phyloP scores from a whole-genome alignment of 1,139 yeast species.

The Geotrichum cucujoidarum region DNA sequence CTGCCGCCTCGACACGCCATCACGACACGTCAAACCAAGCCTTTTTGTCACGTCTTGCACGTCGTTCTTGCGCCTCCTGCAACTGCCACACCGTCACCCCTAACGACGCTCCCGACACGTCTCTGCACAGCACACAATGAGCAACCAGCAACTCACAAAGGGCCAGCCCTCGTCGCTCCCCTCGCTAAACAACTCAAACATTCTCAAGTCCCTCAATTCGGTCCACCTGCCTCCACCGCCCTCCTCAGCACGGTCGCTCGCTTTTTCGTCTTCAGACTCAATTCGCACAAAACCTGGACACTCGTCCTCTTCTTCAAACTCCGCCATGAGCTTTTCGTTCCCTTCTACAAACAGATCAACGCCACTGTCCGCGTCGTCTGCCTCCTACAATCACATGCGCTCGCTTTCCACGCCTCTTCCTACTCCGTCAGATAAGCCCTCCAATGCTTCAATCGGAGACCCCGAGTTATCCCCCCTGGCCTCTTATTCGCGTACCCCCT shows the following conservation, averaged over 20 bases:
- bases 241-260: conserved; percentile 26
- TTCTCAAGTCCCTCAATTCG: conserved; percentile 42
- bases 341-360: conserved; percentile 2
- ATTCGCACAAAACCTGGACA: background rate
- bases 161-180: conserved; percentile 7
- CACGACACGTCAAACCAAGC: background rate
- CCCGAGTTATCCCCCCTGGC: conserved; percentile 3
- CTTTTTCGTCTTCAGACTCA: background rate
- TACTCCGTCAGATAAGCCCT: background rate
- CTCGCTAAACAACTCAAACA: conserved; percentile 32
- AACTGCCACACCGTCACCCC: background rate
- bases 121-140: background rate
- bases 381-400: background rate
- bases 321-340: background rate
- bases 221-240: conserved; percentile 46
- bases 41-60: background rate
- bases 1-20: too few species aligned
- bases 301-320: background rate
- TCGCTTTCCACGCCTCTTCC: background rate
- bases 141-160: background rate
- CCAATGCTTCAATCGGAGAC: background rate
- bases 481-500: background rate
- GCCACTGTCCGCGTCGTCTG: background rate
- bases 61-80: background rate
- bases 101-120: background rate